These are phyloP conservation scores for Colletotrichum sublineola DNA, from an alignment of 2,329 filamentous ascomycete genomes.

Conservation along the genomic window DNA sequence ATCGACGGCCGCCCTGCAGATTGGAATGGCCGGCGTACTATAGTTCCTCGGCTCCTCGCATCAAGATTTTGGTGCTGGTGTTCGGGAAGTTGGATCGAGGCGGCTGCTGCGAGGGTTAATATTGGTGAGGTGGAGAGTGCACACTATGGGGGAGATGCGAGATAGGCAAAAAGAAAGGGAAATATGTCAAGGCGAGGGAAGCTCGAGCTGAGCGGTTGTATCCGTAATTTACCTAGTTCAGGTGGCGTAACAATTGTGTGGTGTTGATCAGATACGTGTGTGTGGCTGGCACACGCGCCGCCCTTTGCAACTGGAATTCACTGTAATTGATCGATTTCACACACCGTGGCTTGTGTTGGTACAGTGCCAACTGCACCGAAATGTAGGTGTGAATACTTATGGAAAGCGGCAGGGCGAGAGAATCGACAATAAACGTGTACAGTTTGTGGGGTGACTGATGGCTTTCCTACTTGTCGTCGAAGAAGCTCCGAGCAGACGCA, in stretches of 20 bases:
- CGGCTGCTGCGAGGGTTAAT: not conserved
- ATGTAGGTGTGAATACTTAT: not conserved
- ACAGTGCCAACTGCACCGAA: not conserved
- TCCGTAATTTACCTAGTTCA: not conserved
- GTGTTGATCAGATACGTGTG: constrained; percentile 11
- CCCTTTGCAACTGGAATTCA: constrained; percentile 10
- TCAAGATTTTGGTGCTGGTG: not conserved
- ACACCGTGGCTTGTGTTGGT: not conserved
- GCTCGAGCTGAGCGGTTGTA: not conserved
- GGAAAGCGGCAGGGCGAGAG: not conserved
- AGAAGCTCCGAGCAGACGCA: not conserved
- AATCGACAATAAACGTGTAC: not conserved
- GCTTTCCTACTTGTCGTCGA: not conserved
- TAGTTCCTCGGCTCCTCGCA: too few species aligned
- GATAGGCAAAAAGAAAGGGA: not conserved
- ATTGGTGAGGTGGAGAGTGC: not conserved
- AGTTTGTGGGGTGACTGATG: not conserved
- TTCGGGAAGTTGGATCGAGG: not conserved
- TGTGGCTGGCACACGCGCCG: constrained; percentile 5
- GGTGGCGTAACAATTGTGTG: not conserved
- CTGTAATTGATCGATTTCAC: not conserved
- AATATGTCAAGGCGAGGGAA: not conserved
- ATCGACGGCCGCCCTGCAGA: not conserved
- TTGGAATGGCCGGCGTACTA: not conserved
- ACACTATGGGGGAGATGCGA: not conserved